Percentiles rank a stretch among this genome's conserved stretches.
phyloP scores from a whole-genome alignment of 2,329 filamentous ascomycete species.

The Alternaria hordeiaustralica region DNA sequence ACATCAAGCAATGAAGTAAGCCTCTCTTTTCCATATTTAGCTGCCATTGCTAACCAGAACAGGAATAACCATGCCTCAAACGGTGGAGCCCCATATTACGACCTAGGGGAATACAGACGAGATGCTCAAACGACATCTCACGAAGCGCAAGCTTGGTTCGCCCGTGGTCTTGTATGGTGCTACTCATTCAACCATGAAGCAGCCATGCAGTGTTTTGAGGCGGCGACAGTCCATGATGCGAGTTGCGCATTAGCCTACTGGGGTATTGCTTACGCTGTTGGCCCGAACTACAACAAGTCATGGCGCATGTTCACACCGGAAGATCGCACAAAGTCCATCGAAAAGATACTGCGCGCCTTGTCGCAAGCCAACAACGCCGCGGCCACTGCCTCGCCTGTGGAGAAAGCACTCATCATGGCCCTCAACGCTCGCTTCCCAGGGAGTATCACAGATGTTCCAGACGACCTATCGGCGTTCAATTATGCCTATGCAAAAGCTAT shows the following conservation, averaged over 20 bases:
- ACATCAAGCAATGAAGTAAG: not conserved
- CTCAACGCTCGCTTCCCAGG: not conserved
- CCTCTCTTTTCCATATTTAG: not conserved
- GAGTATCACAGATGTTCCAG: not conserved
- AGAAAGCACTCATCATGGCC: not conserved
- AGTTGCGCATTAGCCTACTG: conserved; percentile 61
- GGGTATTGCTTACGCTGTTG: conserved; percentile 66
- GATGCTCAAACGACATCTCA: not conserved
- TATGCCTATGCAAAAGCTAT: conserved; percentile 65
- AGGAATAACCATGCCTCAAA: not conserved
- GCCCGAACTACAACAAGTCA: conserved; percentile 77
- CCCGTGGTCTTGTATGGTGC: conserved; percentile 71
- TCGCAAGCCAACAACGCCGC: not conserved
- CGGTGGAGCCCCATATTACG: not conserved
- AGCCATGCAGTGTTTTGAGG: conserved; percentile 65
- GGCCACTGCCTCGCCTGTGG: not conserved
- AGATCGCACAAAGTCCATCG: conserved; percentile 55
- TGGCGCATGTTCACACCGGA: conserved; percentile 69
- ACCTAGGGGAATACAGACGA: not conserved
- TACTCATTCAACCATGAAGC: conserved; percentile 78
- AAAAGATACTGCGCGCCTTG: conserved; percentile 58
- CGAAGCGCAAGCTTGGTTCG: conserved; percentile 65
- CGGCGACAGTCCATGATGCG: conserved; percentile 58
- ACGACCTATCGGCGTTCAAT: conserved; percentile 44
- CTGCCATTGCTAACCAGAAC: not conserved